Base-by-base conservation (phyloP, 208 protist genomes). In the Trypanosoma caninum region DNA sequence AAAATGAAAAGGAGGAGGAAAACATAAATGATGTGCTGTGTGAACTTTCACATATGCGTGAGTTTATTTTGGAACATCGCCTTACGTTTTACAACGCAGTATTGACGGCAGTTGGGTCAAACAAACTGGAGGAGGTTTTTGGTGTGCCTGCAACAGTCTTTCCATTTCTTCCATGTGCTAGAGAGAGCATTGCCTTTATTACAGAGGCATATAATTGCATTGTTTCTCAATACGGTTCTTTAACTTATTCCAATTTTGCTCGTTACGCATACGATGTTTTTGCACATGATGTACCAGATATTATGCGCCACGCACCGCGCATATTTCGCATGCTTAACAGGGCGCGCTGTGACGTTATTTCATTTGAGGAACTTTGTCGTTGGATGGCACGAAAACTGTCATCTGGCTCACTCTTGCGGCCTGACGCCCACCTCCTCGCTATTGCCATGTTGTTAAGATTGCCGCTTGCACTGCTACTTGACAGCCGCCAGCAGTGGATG, bases 341-440 rank as follows among this genome's bases (percentile, higher is more conserved):
- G 45, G 82, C 74, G 10, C 80, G 84, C 0, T 74, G 74, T 10
- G 88, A 84, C 18, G 77, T 76, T 55, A 87, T 95, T 58, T 85
- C 71, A 16, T 92, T 84, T 59, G 88, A 95, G 61, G 88, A 95
- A 66, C 60, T 95, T 16, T 95, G 88, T 53, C 62, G 75, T 7
- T 95, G 85, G 84, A 70, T 95, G 63, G 88, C 84, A 13, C 79
- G 83, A 10, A 90, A 91, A 66, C 72, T 95, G 8, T 91, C 82
- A 52, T 85, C 78, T 44, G 82, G 84, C 28, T 73, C 69, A 54
- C 81, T 82, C 30, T 23, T 74, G 16, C 67, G 74, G 14, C 88
- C 88, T 0, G 79, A 95, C 46, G 74, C 74, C 38, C 88, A 90
- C 37, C 56, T 95, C 16, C 27, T 90, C 13, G 76, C 82, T 3